Conservation (phyloP, 2,329 filamentous ascomycete species). For the Fusarium dlaminii region DNA sequence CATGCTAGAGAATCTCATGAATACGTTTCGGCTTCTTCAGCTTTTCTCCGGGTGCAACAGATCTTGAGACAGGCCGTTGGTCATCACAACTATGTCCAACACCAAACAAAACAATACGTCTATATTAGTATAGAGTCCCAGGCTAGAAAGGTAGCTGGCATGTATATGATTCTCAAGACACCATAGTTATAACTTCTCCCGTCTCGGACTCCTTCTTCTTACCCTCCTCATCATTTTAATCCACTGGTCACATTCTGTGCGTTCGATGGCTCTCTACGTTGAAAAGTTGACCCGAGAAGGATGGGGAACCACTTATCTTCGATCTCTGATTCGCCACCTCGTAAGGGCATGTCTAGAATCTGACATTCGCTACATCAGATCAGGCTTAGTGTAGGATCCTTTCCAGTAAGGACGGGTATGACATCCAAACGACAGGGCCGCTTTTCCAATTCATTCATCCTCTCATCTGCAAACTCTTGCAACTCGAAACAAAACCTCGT, state of each 20-base stretch:
- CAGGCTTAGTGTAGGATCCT: neutral
- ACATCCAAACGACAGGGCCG: neutral
- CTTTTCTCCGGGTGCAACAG: accelerated
- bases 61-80: neutral
- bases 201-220: neutral
- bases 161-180: neutral
- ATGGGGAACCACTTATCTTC: neutral
- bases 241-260: neutral
- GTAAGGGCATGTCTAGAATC: neutral
- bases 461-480: neutral
- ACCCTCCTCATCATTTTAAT: neutral
- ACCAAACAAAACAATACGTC: neutral
- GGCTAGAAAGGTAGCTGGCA: neutral
- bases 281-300: neutral
- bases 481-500: neutral
- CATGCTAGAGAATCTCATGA: too few relatives aligned
- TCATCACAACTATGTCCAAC: neutral
- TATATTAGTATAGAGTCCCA: neutral
- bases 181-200: neutral
- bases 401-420: neutral
- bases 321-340: neutral
- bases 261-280: neutral
- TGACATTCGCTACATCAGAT: neutral
- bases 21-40: neutral
- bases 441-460: neutral